Evolutionary conservation across 2,329 filamentous ascomycete species (phyloP), one percentile per base, ranked within the genome.

Genomic region (Fusarium sp.): DNA sequence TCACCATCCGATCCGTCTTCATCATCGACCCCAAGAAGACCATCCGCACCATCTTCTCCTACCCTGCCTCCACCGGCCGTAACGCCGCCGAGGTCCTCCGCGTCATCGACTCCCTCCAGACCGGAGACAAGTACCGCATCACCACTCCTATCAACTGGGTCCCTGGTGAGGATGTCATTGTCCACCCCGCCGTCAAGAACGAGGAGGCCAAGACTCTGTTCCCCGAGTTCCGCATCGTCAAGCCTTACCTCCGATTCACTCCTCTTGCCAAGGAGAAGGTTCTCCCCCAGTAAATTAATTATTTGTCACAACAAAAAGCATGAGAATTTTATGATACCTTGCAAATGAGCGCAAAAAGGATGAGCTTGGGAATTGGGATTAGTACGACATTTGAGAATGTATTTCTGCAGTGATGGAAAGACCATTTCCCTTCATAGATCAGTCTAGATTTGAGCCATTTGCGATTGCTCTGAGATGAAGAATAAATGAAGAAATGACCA

Each of bases 1-100:
- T 97, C 84, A 97, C 94, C 75, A 97, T 98, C 83, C 93, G 94
- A 77, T 93, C 92, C 75, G 94, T 97, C 79, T 97, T 97, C 87
- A 87, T 97, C 83, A 96, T 97, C 81, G 94, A 97, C 85, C 94
- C 94, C 71, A 89, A 89, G 82, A 97, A 97, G 90, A 95, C 91
- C 81, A 96, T 97, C 83, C 91, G 94, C 76, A 89, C 94, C 79
- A 97, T 93, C 80, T 92, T 97, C 85, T 90, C 92, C 78, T 98
- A 97, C 86, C 94, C 94, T 45, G 94, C 94, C 66, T 94, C 92
- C 63, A 97, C 93, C 47, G 94, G 94, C 82, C 90, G 92, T 78
- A 94, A 94, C 86, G 90, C 90, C 68, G 86, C 89, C 73, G 92
- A 94, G 86, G 90, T 94, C 55, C 88, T 94, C 74, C 90, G 92